Evolutionary conservation across 768 basidiomycete genomes (phyloP), one percentile per base, ranked within the genome.

Genomic region (Psilocybe cubensis): DNA sequence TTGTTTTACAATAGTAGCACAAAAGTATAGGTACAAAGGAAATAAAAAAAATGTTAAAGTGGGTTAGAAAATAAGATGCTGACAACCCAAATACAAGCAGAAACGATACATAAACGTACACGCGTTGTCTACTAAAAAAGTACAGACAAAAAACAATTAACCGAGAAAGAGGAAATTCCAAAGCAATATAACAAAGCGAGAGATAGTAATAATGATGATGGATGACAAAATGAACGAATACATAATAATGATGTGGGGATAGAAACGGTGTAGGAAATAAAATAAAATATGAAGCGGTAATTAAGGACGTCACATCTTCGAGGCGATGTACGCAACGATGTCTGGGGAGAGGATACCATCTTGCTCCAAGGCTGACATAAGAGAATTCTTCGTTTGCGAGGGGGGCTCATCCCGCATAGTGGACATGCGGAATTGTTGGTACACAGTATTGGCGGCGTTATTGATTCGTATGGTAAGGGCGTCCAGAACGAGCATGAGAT

Each of bases 401-500:
- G 11, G 63, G 64, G 3, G 62, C 59, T 7, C 67, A 59, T 20
- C 11, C 11, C 20, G n/a, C 4, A 47, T 18, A 7, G 55, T 35
- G 20, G 58, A 35, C 6, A 62, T 25, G 33, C 62, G 56, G 46
- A 67, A 67, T 58, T 66, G 68, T 50, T 68, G 61, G n/a, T 66
- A 66, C 42, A 79, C 60, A 10, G 76, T 67, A 31, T 74, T 68
- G 24, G 85, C 72, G 2, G 89, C 83, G 67, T 95, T 94, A 68
- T 92, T 87, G 52, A 95, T 86, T 41, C 95, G 80, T 7, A 84
- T 74, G 27, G 88, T 78, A 50, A 96, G 68, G 11, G 87, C 91
- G 63, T 94, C 90, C 28, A 97, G 77, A n/a, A 92, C 73, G 57
- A 82, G 72, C 72, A 87, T 82, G 51, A 95, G 72, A 57, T 96